Base-by-base conservation (phyloP, 139 green algal species). In the Picochlorum sp. region DNA sequence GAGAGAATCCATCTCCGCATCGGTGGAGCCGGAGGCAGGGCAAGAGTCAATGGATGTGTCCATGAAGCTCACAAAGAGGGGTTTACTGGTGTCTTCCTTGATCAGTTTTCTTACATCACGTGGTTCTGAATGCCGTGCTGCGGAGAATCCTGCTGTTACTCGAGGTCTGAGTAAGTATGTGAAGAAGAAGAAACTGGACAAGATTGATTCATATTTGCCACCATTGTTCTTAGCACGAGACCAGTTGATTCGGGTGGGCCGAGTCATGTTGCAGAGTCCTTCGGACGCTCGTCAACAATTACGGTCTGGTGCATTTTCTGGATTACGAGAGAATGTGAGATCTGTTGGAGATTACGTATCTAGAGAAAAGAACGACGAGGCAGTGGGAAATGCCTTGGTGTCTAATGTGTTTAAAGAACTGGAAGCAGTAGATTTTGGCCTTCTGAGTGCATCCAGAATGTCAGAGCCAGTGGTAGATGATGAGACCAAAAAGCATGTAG, bases 171-270 rank as follows among this genome's bases (percentile, higher is more conserved):
- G 24, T 30, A 49, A 18, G 32, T 78, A 78, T 34, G 66, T 78
- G n/a, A 69, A 69, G 26, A 69, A 49, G n/a, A 73, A 73, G 49
- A 74, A 74, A 64, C 32, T 69, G 14, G 72, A 74, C 21, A 49
- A 49, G 34, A 58, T 78, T 20, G 72, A 74, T 24, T 65, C 38
- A 4, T 78, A 78, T 58, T 50, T 78, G 38, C 49, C 72, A 45
- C 65, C 72, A 10, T 47, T 78, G 24, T 47, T 78, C 28, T 58
- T 28, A 8, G 72, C 72, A 11, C 50, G 61, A 21, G 65, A 49
- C 10, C 72, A 78, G 50, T 61, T 78, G 23, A 64, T 77, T 34
- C 58, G 65, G n/a, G 30, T 72, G 37, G 71, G 65, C 2, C 23
- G 59, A 24, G 46, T 77, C 21, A 72, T 77, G 58, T 37, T 46